A percentile compares a stretch with the other conserved stretches of the same genome.
phyloP scores from a whole-genome alignment of 805 yeast species.

The Ogataea parapolymorpha region DNA sequence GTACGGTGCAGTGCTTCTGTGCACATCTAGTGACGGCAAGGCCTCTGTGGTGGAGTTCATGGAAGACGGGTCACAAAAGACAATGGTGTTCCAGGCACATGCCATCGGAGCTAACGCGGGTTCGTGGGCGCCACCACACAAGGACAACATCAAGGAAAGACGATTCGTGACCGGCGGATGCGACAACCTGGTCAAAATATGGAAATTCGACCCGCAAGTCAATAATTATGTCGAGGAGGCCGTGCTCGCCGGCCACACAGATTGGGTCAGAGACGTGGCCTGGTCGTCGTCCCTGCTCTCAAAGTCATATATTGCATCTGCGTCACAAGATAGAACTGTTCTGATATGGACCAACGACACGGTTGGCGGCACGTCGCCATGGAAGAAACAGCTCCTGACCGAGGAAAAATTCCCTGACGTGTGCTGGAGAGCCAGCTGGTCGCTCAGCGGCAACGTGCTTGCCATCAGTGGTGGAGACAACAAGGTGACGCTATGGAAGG shows the following conservation, averaged over 20 bases:
- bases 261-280: conserved; percentile 98
- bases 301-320: conserved; percentile 89
- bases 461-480: conserved; percentile 97
- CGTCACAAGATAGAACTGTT: conserved; percentile 94
- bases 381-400: conserved; percentile 78
- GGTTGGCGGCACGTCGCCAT: conserved; percentile 28
- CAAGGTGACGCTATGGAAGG: conserved; percentile 95
- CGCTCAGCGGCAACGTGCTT: conserved; percentile 88
- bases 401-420: conserved; percentile 91
- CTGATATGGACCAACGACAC: conserved; percentile 84
- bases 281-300: conserved; percentile 94
- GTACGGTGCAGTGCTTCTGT: conserved; percentile 85
- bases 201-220: conserved; percentile 62
- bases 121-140: conserved; percentile 80
- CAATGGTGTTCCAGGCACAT: conserved; percentile 72
- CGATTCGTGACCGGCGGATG: conserved; percentile 93
- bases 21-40: conserved; percentile 91
- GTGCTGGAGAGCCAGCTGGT: conserved; percentile 98
- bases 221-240: conserved; percentile 70
- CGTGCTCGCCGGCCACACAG: conserved; percentile 83
- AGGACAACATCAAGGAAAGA: conserved; percentile 44
- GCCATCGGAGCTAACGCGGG: conserved; percentile 93
- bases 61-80: conserved; percentile 78
- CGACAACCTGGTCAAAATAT: conserved; percentile 88
- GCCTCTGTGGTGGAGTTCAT: conserved; percentile 88